Evolutionary conservation across 768 basidiomycete species (phyloP), one percentile per base, ranked within the genome.

Genomic region (Suillus bovinus): DNA sequence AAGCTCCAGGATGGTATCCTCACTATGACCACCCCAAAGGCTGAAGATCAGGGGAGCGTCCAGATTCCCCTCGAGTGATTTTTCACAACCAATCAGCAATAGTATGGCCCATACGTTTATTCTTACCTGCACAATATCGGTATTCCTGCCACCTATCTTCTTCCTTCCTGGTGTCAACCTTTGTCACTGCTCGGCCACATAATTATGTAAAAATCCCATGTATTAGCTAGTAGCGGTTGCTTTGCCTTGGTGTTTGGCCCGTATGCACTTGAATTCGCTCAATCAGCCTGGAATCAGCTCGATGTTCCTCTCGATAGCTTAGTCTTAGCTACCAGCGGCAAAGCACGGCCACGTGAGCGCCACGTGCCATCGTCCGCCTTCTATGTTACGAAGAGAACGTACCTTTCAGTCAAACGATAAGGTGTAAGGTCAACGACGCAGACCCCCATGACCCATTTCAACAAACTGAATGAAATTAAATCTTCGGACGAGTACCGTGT

Each of bases 1-100:
- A 88, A 84, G 67, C 74, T 93, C 65, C 74, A 80, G 31, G 85
- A 92, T 62, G 91, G 91, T 7, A 80, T 93, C 29, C 81, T 93
- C 56, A 88, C 82, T 4, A 67, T 93, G 47, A 82, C 76, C 7
- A 77, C 87, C 16, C 81, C 84, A 16, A 90, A 87, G 71, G 79
- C 81, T 20, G 82, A 86, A 64, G 88, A 91, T 64, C 79, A 81
- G 62, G 83, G 75, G 6, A 82, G 77, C 63, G 80, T 85, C 2
- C 78, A 81, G 41, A 78, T 91, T n/a, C 46, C 71, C 17, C 70
- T 84, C 42, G 69, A 74, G 53, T 74, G 33, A 55, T 39, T 20
- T 50, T 29, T 56, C 17, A 27, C 10, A 6, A 29, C 38, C 3
- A 17, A 13, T 29, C 39, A 17, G 16, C n/a, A 54, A 24, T 27